Conservation (phyloP, 78 protist genomes). For the Diacronema lutheri region DNA sequence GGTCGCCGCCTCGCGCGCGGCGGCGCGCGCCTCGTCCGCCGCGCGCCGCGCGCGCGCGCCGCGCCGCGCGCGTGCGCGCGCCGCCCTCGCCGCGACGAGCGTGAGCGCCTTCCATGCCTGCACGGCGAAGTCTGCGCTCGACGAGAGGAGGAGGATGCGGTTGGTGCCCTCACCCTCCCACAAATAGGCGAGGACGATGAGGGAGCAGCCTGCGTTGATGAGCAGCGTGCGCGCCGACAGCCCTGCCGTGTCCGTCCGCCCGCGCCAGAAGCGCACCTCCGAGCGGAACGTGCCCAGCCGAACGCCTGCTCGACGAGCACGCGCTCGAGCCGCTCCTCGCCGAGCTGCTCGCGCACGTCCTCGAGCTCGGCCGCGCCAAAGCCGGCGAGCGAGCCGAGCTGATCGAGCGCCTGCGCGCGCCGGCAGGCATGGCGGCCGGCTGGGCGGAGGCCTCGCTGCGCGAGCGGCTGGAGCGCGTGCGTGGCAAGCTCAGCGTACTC, state of each 20-base stretch:
- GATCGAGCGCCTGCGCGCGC: too few species aligned
- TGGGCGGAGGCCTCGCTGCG: too few species aligned
- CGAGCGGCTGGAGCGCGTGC: too few species aligned
- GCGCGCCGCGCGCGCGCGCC: background rate
- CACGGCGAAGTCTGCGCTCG: background rate
- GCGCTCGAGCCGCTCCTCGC: background rate
- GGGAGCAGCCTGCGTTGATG: background rate
- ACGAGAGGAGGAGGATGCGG: background rate
- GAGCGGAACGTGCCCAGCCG: background rate
- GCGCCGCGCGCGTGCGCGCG: background rate
- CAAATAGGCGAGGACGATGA: conserved; percentile 2
- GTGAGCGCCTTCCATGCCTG: conserved; percentile 8
- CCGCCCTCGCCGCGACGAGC: too few species aligned
- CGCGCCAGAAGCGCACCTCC: conserved; percentile 36
- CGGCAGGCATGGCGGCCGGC: too few species aligned
- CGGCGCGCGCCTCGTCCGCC: background rate
- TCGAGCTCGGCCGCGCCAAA: background rate
- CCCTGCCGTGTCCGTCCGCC: background rate
- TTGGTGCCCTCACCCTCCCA: background rate
- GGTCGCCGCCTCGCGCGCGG: background rate
- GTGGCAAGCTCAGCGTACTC: too few species aligned
- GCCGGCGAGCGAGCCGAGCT: too few species aligned
- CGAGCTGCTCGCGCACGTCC: background rate
- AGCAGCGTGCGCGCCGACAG: background rate
- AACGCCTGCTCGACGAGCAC: background rate